Base-by-base conservation (phyloP, 306 rosid genomes). In the Cicer bijugum region DNA sequence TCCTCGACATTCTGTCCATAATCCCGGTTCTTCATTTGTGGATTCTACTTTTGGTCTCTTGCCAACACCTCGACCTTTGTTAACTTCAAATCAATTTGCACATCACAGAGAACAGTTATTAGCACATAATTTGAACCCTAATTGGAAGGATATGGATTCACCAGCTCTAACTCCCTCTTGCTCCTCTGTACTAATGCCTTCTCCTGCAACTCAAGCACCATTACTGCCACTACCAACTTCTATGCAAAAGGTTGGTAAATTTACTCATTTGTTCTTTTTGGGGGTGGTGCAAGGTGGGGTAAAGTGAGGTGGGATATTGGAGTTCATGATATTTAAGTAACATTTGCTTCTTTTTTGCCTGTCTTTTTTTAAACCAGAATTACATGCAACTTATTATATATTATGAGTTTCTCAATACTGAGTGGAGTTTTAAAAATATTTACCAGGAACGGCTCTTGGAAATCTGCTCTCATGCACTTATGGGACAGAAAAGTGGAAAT, bases 181-280 rank as follows among this genome's bases (percentile, higher is more conserved):
- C 74, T 75, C 81, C 78, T 64, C 83, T 11, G 72, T 79, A 19
- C 47, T 59, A 35, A 55, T 82, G 67, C 82, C 89, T 33, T 40
- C 72, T 78, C 79, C 77, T 53, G 70, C 63, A 11, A 71, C 81
- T 79, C 87, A 75, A 82, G 81, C 82, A 74, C 84, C 92, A 53
- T 50, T 85, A 43, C 84, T 88, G n/a, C 90, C 89, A 9, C 78
- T 78, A 74, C 93, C 90, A 7, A 77, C 61, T 64, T 70, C 82
- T 8, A 19, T 80, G 61, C 88, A 59, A 72, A 82, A 88, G 90
- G 93, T 88, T 44, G 74, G 84, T 69, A 56, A 60, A 44, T 39
- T 44, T 47, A 33, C 67, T 7, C 3, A 8, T 68, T 39, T 40
- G 7, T 45, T 59, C 9, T 60, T 66, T 53, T 4, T 12, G 23